A percentile compares a stretch with the other conserved stretches of the same genome.
These are phyloP conservation scores for Rhododendron ferrugineum DNA, from an alignment of 148 eudicot species.

Conservation along the genomic window DNA sequence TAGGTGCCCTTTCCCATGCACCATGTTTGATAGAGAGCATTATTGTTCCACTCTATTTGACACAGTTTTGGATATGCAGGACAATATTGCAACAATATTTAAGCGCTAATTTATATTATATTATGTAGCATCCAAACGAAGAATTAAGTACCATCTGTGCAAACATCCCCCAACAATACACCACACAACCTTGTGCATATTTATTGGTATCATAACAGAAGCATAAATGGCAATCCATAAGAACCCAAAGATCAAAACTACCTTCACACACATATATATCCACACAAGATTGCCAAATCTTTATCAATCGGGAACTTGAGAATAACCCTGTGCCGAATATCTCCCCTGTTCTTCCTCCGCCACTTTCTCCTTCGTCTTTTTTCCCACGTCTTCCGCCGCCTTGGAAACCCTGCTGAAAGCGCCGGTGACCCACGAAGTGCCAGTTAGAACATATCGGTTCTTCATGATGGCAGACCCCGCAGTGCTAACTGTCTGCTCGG, in stretches of 20 bases:
- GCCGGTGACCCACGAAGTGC: constrained; percentile 83
- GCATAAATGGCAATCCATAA: background rate
- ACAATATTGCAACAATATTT: background rate
- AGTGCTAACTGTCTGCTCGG: constrained; percentile 77
- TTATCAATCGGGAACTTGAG: constrained; percentile 28
- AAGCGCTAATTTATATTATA: background rate
- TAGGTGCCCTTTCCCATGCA: background rate
- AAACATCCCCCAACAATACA: background rate
- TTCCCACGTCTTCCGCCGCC: constrained; percentile 76
- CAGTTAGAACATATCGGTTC: constrained; percentile 77
- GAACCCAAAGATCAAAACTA: background rate
- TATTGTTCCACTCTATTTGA: background rate
- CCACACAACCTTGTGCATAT: background rate
- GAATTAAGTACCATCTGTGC: background rate
- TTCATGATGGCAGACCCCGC: constrained; percentile 93
- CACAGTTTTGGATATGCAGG: background rate
- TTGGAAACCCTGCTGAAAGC: constrained; percentile 70
- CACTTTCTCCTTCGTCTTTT: constrained; percentile 68
- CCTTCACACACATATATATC: background rate
- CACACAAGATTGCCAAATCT: background rate
- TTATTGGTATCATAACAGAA: background rate
- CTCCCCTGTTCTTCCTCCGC: constrained; percentile 49
- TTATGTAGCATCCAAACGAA: background rate
- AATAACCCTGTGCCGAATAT: constrained; percentile 36
- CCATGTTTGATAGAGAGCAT: background rate